A percentile compares a stretch with the other conserved stretches of the same genome.
Conservation (phyloP, 1,284 basidiomycete genomes). For the Puccinia sorghi region DNA sequence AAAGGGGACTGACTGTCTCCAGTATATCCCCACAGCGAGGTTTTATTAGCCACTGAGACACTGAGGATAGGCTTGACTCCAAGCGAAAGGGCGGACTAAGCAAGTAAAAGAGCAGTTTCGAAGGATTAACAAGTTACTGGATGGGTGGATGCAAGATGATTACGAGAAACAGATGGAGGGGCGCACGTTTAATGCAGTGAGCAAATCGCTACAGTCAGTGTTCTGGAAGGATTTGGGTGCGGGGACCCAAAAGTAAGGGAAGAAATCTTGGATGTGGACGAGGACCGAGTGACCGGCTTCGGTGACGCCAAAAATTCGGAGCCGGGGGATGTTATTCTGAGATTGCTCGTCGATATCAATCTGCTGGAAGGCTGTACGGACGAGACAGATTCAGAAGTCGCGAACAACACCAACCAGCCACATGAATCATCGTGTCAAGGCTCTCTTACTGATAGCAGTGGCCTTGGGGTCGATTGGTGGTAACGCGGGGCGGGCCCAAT, state of each 20-base stretch:
- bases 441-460: constrained; percentile 67
- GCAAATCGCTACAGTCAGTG: constrained; percentile 69
- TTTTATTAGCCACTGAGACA: constrained; percentile 65
- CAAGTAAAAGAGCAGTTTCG: neutral
- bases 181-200: constrained; percentile 74
- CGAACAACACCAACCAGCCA: constrained; percentile 56
- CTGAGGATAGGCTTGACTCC: constrained; percentile 54
- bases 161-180: neutral
- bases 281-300: constrained; percentile 84
- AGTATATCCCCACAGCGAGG: constrained; percentile 79
- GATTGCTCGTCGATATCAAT: constrained; percentile 81
- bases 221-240: constrained; percentile 76
- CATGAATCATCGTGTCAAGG: constrained; percentile 12
- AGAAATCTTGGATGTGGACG: constrained; percentile 74
- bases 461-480: constrained; percentile 65
- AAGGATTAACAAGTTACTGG: neutral
- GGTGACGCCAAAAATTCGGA: constrained; percentile 86
- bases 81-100: constrained; percentile 51
- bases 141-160: neutral
- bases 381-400: constrained; percentile 53
- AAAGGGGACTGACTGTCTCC: constrained; percentile 78
- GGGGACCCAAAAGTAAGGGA: constrained; percentile 87
- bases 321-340: constrained; percentile 64
- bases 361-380: constrained; percentile 72
- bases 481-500: constrained; percentile 74